Conservation (phyloP, 2,329 filamentous ascomycete species). For the Plectosphaerella plurivora region DNA sequence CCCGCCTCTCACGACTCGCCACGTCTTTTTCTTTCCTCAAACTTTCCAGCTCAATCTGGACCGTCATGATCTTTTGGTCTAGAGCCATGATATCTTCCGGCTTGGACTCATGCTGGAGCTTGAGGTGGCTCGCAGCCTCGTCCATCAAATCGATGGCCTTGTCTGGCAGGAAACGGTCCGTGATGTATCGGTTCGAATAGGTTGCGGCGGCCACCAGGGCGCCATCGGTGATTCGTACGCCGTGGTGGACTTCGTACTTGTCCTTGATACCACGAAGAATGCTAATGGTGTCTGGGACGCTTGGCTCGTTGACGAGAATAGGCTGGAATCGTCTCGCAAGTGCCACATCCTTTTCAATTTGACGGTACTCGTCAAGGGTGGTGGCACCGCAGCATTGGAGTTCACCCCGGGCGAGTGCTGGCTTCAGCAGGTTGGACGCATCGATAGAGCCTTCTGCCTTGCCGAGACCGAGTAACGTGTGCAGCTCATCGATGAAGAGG, state of each 20-base stretch:
- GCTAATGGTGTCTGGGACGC: conserved; percentile 87
- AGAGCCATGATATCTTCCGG: conserved; percentile 90
- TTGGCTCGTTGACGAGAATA: conserved; percentile 87
- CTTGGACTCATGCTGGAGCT: conserved; percentile 93
- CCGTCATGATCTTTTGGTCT: conserved; percentile 93
- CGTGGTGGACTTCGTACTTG: conserved; percentile 95
- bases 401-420: conserved; percentile 86
- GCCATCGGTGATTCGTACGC: conserved; percentile 88
- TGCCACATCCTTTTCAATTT: conserved; percentile 94
- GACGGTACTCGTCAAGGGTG: conserved; percentile 84
- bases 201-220: conserved; percentile 88
- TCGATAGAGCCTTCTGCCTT: conserved; percentile 97
- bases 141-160: conserved; percentile 97
- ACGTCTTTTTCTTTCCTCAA: conserved; percentile 91
- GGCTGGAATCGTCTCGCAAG: conserved; percentile 91
- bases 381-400: conserved; percentile 95
- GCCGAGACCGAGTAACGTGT: conserved; percentile 84
- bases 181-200: conserved; percentile 93
- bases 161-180: conserved; percentile 90
- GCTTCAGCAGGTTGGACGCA: conserved; percentile 91
- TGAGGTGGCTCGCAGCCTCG: conserved; percentile 84
- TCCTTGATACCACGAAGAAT: conserved; percentile 96
- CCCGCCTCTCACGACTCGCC: conserved; percentile 78
- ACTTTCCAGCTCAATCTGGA: conserved; percentile 94
- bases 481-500: conserved; percentile 91